A percentile compares a stretch with the other conserved stretches of the same genome.
phyloP scores from a whole-genome alignment of 2,329 filamentous ascomycete species.

The Pseudocercospora musae region DNA sequence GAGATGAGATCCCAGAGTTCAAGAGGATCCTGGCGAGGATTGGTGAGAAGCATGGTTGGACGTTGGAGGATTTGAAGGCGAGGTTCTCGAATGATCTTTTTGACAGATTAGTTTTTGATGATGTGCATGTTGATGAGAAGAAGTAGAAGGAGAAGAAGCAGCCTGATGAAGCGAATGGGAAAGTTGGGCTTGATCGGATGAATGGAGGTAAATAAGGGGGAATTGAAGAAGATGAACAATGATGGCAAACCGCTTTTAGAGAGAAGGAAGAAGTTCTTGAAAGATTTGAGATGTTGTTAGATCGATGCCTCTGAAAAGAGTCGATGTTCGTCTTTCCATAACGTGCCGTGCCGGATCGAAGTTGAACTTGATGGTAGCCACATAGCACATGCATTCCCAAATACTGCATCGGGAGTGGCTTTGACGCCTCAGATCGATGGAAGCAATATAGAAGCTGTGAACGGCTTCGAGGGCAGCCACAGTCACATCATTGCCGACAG shows the following conservation, averaged over 20 bases:
- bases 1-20: slow-evolving; percentile 9
- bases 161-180: not conserved
- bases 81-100: slow-evolving; percentile 16
- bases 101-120: slow-evolving; percentile 10
- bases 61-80: slow-evolving; percentile 12
- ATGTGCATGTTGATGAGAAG: slow-evolving; percentile 5
- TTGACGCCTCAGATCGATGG: not conserved
- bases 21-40: slow-evolving; percentile 4
- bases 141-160: not conserved
- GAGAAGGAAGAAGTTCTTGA: not conserved
- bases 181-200: no score
- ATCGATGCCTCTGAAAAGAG: not conserved
- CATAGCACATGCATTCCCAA: no score
- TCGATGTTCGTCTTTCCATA: not conserved
- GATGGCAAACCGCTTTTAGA: not conserved
- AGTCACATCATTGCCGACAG: not conserved
- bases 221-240: not conserved
- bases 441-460: not conserved
- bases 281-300: not conserved
- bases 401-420: not conserved
- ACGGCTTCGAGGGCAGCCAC: not conserved
- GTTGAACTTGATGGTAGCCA: not conserved
- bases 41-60: slow-evolving; percentile 14
- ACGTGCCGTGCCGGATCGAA: no score
- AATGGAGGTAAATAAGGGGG: no score